Evolutionary conservation across 192 early-diverging fungal genomes (phyloP), one percentile per base, ranked within the genome.

Genomic region (Lobulomyces angularis): DNA sequence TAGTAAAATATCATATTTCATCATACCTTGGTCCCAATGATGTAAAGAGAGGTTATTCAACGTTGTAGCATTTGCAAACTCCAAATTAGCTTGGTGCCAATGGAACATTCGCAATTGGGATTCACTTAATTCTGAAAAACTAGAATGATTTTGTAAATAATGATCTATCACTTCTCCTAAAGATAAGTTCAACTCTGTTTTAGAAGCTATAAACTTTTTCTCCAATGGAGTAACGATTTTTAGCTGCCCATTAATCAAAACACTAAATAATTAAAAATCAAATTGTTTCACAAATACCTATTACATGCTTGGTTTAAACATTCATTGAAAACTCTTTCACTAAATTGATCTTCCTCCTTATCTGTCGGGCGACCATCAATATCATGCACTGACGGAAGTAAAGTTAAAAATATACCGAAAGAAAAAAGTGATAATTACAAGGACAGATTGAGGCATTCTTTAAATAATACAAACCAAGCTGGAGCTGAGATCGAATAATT

Each of bases 11-110:
- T n/a, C n/a, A n/a, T n/a, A n/a, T n/a, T n/a, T n/a, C n/a, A n/a
- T n/a, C n/a, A n/a, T n/a, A n/a, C n/a, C n/a, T n/a, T 64, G 63
- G 28, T 58, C 59, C 57, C 59, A 69, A 30, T 59, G 50, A 23
- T 43, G 23, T 25, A 65, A 12, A 14, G 55, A 60, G 7, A 62
- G 41, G 20, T 53, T 35, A 31, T 61, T 50, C 7, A 64, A 17
- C 16, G 55, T 38, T 3, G 55, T 49, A 14, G 58, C 64, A 31
- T 64, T 67, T 8, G 65, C 46, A 53, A 62, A 68, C 53, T 67
- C 64, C 8, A 68, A 38, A 30, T 64, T 60, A 3, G 67, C 59
- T 41, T 56, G 50, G 39, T 64, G 60, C 59, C 60, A 69, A 26
- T 68, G 52, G 11, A 69, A 57, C 8, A 69, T 31, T 7, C 49